phyloP scores from a whole-genome alignment of 306 rosid species.

The Casuarina cunninghamiana region DNA sequence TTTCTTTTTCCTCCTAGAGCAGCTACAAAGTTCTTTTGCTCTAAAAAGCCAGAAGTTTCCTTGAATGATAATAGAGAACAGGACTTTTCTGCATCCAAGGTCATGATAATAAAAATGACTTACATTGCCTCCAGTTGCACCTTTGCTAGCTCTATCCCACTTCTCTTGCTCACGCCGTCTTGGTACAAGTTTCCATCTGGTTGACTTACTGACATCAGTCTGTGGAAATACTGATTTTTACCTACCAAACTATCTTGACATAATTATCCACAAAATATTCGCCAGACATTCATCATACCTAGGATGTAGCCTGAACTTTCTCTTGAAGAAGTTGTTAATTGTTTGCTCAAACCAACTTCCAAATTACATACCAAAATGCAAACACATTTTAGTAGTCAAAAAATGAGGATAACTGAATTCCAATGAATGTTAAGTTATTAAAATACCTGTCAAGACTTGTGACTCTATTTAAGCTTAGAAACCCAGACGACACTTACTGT shows the following conservation, averaged over 20 bases:
- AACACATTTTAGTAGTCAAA: conserved; percentile 14
- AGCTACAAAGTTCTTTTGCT: conserved; percentile 1
- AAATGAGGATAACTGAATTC: conserved; percentile 6
- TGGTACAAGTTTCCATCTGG: conserved; percentile 70
- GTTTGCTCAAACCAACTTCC: conserved; percentile 93
- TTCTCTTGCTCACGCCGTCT: conserved; percentile 93
- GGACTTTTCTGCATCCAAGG: not conserved
- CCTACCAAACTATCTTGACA: conserved; percentile 10
- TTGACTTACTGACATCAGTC: conserved; percentile 36
- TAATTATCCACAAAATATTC: not conserved
- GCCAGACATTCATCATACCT: conserved; percentile 40
- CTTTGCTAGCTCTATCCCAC: conserved; percentile 86
- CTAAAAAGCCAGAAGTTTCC: conserved; percentile 19
- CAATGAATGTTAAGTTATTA: conserved; percentile 20
- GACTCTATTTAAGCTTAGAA: conserved; percentile 85
- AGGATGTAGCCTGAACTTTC: conserved; percentile 43
- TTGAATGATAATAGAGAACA: not conserved
- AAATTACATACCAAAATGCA: conserved; percentile 46
- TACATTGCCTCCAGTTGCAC: conserved; percentile 91
- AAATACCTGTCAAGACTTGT: conserved; percentile 85
- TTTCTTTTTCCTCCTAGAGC: conserved; percentile 11
- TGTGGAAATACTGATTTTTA: conserved; percentile 26
- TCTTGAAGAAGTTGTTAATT: conserved; percentile 56
- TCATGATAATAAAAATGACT: conserved; percentile 26
- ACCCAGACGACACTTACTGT: conserved; percentile 82